Base-by-base conservation (phyloP, 2,329 filamentous ascomycete species). In the Emmonsia crescens region DNA sequence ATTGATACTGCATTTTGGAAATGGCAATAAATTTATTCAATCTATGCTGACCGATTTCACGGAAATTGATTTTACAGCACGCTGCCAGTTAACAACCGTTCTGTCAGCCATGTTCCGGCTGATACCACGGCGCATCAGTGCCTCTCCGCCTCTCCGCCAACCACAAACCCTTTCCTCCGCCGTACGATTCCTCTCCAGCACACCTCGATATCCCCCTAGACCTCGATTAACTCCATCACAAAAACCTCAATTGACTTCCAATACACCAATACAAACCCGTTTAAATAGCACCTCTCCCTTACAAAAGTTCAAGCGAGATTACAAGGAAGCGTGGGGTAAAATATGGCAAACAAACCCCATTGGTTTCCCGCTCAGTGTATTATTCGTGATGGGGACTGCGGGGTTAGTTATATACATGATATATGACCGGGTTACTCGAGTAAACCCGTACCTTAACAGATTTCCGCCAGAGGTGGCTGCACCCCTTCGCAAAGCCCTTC, bases 401-500 rank as follows among this genome's bases (percentile, higher is more conserved):
- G 66, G 69, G 1, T 31, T 74, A 5, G 74, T 79, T 21, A 67
- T 71, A 16, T 77, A 78, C 62, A 66, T 77, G 24, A 71, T 74
- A 46, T 79, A 79, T 61, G 66, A 78, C 58, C 76, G 79, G 67
- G 69, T 76, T 63, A 77, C 69, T 12, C 72, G 74, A 51, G 72
- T 77, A 42, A 72, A 72, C 29, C 75, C 75, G 9, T 72, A 76
- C 57, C 76, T 75, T 62, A 69, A 73, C 38, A 74, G 75, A 16
- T 80, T 77, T 63, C 78, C 78, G 3, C 70, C 73, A 27, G 73
- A 74, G 33, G 77, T 80, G 29, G 73, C 77, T 21, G 72, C 76
- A 68, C 85, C 89, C 64, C 80, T 99, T 55, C 89, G 94, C 38
- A 84, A 86, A 66, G 94, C 91, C 0, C 78, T 97, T 31, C 96